Conservation (phyloP, 129 eudicot species). For the Erigeron canadensis region DNA sequence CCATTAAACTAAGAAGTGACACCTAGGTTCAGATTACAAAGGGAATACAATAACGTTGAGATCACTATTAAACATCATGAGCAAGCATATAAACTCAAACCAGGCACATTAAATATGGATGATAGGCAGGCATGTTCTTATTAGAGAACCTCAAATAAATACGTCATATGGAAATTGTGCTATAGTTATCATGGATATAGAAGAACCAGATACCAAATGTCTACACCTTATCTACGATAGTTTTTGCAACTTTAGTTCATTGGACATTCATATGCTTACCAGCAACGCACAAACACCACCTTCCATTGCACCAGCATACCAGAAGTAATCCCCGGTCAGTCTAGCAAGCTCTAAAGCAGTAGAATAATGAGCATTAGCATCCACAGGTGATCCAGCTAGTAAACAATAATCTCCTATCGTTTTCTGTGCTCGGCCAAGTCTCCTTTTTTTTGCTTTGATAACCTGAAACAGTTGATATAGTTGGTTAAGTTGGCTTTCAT, state of each 20-base stretch:
- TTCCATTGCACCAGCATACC: constrained; percentile 99
- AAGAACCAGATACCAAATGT: not conserved
- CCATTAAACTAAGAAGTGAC: constrained; percentile 8
- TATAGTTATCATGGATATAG: constrained; percentile 11
- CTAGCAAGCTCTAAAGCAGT: constrained; percentile 90
- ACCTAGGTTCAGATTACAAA: constrained; percentile 10
- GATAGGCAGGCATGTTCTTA: not conserved
- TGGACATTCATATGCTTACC: constrained; percentile 51
- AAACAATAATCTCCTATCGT: constrained; percentile 96
- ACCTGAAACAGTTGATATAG: constrained; percentile 50
- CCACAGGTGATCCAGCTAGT: constrained; percentile 97
- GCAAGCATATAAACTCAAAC: constrained; percentile 11
- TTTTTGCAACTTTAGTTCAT: not conserved
- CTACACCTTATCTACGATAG: constrained; percentile 3
- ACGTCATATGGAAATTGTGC: constrained; percentile 6
- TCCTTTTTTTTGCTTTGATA: constrained; percentile 87
- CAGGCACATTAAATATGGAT: not conserved
- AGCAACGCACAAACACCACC: constrained; percentile 98
- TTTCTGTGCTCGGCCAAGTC: constrained; percentile 98
- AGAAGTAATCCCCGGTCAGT: constrained; percentile 89
- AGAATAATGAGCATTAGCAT: constrained; percentile 95
- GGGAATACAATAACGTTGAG: constrained; percentile 4
- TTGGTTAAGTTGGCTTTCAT: constrained; percentile 24
- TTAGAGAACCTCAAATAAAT: constrained; percentile 8
- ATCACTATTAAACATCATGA: constrained; percentile 17